Evolutionary conservation across 176 grass and related monocot genomes (phyloP), one percentile per base, ranked within the genome.

Genomic region (Dactylis glomerata): DNA sequence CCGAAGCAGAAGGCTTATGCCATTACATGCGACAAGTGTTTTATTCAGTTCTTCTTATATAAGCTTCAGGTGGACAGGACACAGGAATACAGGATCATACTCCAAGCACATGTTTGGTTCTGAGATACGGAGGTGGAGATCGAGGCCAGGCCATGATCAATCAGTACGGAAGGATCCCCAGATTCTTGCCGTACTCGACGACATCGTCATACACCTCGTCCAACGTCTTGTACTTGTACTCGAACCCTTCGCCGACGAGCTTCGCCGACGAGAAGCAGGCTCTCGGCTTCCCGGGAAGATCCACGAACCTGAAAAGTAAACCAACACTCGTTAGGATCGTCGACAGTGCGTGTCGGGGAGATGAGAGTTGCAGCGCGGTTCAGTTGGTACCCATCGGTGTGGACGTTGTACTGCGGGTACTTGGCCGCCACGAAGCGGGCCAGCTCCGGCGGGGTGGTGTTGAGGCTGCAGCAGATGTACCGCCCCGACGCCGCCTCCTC

Each of bases 381-480:
- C n/a, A n/a, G 7, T 9, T 57, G 2, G 27, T 75, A 50, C 36
- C 22, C 34, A 36, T 62, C 55, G 9, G 37, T 87, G 12, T 79
- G 65, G 20, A 97, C 92, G 28, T 51, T 71, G 79, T 97, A 92
- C 37, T 83, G 85, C 37, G 90, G 92, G 84, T 92, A 92, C 61
- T 82, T 93, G 15, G 45, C 22, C 0, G 42, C 24, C 34, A 94
- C 77, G 73, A 94, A 94, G 2, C 72, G 41, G 8, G 88, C 81
- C 3, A 97, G 81, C 64, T 89, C 77, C 1, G 64, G 3, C 75
- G 79, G 6, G 31, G 59, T 91, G 2, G 92, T 83, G 84, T 90
- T 92, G 41, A 90, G 30, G 19, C 80, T 17, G 62, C 94, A 90
- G 62, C 92, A 92, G 77, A 97, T 83, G 64, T 94, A 94, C 58